Percentiles rank a stretch among this genome's conserved stretches.
Evolutionary conservation across 2,329 filamentous ascomycete genomes (phyloP).

Genomic region (Pseudopithomyces chartarum): DNA sequence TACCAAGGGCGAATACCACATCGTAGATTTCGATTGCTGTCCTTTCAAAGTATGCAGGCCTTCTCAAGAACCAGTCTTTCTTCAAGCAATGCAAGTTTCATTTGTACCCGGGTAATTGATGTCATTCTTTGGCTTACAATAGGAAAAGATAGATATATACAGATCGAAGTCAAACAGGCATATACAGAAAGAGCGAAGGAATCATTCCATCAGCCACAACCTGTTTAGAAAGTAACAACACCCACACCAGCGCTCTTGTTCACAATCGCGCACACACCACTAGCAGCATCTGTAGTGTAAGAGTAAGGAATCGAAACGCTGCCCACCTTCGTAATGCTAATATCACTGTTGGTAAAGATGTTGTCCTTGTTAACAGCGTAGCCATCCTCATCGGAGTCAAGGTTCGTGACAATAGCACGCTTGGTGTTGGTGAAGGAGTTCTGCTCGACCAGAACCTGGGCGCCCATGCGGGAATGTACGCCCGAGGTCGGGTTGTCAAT

Average conservation of each 20-base stretch:
- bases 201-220: background rate
- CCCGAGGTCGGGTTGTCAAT: conserved; percentile 43
- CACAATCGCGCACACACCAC: conserved; percentile 31
- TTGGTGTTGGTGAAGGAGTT: conserved; percentile 62
- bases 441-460: conserved; percentile 51
- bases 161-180: no score
- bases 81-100: no score
- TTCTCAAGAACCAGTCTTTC: no score
- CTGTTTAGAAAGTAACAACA: conserved; percentile 34
- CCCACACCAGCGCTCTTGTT: conserved; percentile 37
- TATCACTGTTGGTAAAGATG: conserved; percentile 45
- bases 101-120: no score
- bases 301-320: conserved; percentile 59
- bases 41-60: no score
- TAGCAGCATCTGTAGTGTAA: conserved; percentile 49
- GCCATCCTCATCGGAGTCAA: conserved; percentile 61
- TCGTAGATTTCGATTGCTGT: no score
- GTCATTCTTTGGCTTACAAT: no score
- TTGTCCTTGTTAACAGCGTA: conserved; percentile 55
- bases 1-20: no score
- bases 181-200: no score
- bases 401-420: conserved; percentile 60
- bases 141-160: no score
- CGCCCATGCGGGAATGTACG: conserved; percentile 51
- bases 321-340: conserved; percentile 56